These are phyloP conservation scores for Pelargonium citronellum DNA, from an alignment of 441 rosid species.

Conservation along the genomic window DNA sequence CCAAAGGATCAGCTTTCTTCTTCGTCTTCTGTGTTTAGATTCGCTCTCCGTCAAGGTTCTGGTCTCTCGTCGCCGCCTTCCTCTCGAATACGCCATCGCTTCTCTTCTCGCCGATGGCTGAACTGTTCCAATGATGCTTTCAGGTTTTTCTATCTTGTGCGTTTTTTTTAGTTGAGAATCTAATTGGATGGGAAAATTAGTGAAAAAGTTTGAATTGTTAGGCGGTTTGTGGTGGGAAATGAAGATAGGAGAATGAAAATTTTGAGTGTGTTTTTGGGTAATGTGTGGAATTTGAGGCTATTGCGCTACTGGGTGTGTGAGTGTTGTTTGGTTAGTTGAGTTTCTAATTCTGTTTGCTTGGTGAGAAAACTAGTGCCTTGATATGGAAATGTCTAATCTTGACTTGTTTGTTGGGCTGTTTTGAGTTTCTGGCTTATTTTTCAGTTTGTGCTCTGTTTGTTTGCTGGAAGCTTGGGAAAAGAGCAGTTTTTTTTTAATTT, in stretches of 20 bases:
- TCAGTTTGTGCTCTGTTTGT: too few relatives aligned
- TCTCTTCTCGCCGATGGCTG: constrained; percentile 62
- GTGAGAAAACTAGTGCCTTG: not conserved
- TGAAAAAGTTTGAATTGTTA: not conserved
- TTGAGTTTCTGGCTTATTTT: too few relatives aligned
- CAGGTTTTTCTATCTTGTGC: constrained; percentile 29
- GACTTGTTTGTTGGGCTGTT: too few relatives aligned
- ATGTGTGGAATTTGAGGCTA: not conserved
- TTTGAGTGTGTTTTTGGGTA: not conserved
- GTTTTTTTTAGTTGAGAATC: not conserved
- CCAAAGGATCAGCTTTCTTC: too few relatives aligned
- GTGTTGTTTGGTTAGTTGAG: not conserved
- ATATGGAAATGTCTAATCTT: too few relatives aligned
- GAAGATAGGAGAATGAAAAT: not conserved
- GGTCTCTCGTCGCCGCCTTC: constrained; percentile 34
- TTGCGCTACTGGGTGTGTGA: not conserved
- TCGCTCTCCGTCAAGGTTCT: constrained; percentile 24
- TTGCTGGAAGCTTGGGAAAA: too few relatives aligned
- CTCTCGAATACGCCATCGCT: constrained; percentile 47
- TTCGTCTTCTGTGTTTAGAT: constrained; percentile 15
- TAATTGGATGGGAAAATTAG: not conserved
- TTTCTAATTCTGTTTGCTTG: not conserved
- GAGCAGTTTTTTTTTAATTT: too few relatives aligned
- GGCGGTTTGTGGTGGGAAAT: not conserved
- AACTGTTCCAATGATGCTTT: constrained; percentile 25